Base-by-base conservation (phyloP, 2,329 filamentous ascomycete genomes). In the Didymella glomerata region DNA sequence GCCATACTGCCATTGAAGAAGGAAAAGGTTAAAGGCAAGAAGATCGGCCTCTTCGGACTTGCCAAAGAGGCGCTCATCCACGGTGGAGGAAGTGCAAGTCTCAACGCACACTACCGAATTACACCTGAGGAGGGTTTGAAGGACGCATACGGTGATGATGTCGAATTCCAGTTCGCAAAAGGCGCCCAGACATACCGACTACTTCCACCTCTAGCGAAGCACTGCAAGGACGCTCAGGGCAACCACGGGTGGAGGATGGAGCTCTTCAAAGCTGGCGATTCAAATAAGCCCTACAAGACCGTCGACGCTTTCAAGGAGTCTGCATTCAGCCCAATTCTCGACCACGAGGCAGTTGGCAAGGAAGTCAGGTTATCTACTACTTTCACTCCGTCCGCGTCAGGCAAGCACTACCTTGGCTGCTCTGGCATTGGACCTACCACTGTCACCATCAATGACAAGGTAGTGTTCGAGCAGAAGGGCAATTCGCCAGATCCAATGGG, bases 41-140 rank as follows among this genome's bases (percentile, higher is more conserved):
- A 83, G 18, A 83, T 91, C 61, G 89, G 88, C 4, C 85, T 92
- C 8, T 89, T 92, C 66, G 90, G 90, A 0, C 86, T 89, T 7
- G 89, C 87, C 1, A 84, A 89, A 32, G 68, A 77, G 38, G 71
- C 72, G 14, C 54, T 73, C 27, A 76, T 75, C 13, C 73, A 75
- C 34, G 71, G 74, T 40, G 73, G 75, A 32, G 74, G 73, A 10
- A 76, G 72, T 36, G 75, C 75, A 9, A 66, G 62, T 30, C 55
- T 71, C 32, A 60, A 68, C 38, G 66, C 70, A 11, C 67, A 69
- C 55, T 70, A 75, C 34, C 57, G 69, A 16, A 68, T 74, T 16
- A 69, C 71, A 3, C 57, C 70, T 0, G 70, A 68, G 61, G 63
- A 72, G 16, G 71, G 70, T 7, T 57, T 68, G 34, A 70, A 66